Base-by-base conservation (phyloP, 1,139 yeast genomes). In the Pichia sp. region DNA sequence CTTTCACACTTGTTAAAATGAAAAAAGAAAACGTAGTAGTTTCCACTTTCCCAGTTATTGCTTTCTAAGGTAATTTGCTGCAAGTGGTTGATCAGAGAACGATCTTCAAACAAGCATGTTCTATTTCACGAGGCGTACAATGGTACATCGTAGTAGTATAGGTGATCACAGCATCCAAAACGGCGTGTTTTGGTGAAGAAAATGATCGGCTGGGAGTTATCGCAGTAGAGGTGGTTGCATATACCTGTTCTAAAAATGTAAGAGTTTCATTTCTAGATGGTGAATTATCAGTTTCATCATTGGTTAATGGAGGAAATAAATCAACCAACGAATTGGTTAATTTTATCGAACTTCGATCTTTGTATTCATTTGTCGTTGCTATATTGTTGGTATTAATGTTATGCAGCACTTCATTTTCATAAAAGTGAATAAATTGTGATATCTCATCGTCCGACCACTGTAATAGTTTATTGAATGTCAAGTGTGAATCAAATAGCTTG, bases 371-470 rank as follows among this genome's bases (percentile, higher is more conserved):
- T 18, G 37, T 45, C 4, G 53, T 26, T 0, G 49, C 46, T 20
- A 47, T 49, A 29, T 59, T 51, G 4, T 53, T 53, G 18, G 51
- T 49, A 13, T 54, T 55, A 5, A 56, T 57, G 3, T 54, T 48
- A 0, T 55, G 68, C 1, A 73, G 24, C 2, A 47, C 52, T 37
- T 66, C 62, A 7, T 65, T 65, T 48, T 67, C 64, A 30, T 75
- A 64, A 70, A 76, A 73, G 29, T 70, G 65, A 42, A 74, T 65
- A 56, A 74, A 77, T 24, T 63, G 57, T 16, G 65, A 64, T 9
- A 70, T 65, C 48, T 74, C 68, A 1, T 59, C 59, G 34, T 69
- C 70, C 15, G 69, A 63, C 76, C 80, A 74, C 16, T 61, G 56
- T 4, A 68, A 50, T 20, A 77, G 54, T 18, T 63, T 58, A 37